These are phyloP conservation scores for Prunus armeniaca DNA, from an alignment of 306 rosid genomes.

Conservation along the genomic window DNA sequence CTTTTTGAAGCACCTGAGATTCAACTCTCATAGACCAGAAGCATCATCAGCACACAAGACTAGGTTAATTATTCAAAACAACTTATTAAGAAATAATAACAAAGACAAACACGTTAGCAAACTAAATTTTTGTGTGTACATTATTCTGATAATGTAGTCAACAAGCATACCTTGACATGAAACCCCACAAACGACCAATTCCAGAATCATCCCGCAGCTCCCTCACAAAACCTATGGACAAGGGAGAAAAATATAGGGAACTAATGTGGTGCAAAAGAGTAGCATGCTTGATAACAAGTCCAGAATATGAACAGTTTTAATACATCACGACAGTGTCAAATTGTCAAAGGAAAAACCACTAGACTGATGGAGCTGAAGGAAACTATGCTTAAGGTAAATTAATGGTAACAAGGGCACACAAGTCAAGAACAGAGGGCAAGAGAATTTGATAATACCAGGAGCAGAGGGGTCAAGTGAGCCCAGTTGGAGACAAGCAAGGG, in stretches of 20 bases:
- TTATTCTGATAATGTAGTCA: background rate
- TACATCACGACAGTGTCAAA: background rate
- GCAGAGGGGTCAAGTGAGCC: slow-evolving; percentile 55
- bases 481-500: slow-evolving; percentile 67
- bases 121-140: background rate
- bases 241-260: slow-evolving; percentile 23
- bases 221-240: slow-evolving; percentile 42
- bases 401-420: slow-evolving; percentile 10
- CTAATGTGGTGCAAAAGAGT: background rate
- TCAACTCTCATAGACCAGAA: background rate
- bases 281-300: slow-evolving; percentile 4
- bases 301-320: background rate
- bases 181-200: slow-evolving; percentile 81
- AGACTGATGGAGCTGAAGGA: slow-evolving; percentile 22
- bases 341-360: background rate
- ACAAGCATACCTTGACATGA: slow-evolving; percentile 64
- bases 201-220: slow-evolving; percentile 94
- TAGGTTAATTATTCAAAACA: background rate
- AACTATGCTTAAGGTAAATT: background rate
- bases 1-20: background rate
- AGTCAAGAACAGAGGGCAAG: slow-evolving; percentile 16
- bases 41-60: background rate
- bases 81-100: background rate
- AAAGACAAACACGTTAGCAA: background rate
- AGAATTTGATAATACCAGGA: slow-evolving; percentile 50